Evolutionary conservation across 2,329 filamentous ascomycete species (phyloP), one percentile per base, ranked within the genome.

Genomic region (Aspergillus quadricinctus): DNA sequence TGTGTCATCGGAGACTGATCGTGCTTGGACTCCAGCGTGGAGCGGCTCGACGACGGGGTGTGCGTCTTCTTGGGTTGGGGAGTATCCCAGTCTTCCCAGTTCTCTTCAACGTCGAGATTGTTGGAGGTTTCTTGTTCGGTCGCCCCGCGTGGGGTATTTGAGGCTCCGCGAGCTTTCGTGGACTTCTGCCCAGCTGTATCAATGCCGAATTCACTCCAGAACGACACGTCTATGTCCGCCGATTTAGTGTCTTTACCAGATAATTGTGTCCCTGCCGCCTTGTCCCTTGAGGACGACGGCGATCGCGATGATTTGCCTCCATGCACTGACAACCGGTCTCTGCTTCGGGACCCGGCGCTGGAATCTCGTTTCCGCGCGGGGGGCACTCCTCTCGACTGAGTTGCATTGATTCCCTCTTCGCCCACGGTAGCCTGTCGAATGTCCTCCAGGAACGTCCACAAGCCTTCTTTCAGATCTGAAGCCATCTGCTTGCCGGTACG

Each of bases 401-500:
- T 76, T 45, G 85, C 87, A 58, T 80, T 85, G 60, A 91, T 84
- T 17, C 87, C 90, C 76, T 99, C 94, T 54, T 99, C 94, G 25
- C 94, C 94, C 6, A 99, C 92, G 0, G 94, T 96, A 14, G 93
- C 95, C 74, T 97, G 94, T 63, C 92, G 84, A 49, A 99, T 85
- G 69, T 99, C 94, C 71, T 97, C 94, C 57, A 96, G 86, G 74
- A 99, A 99, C 1, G 90, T 96, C 85, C 89, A 92, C 50, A 99
- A 77, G 1, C 94, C 93, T 52, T 94, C 85, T 70, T 88, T 90
- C 72, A 99, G 86, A 74, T 97, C 94, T 57, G 90, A 88, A 17
- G 92, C 89, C 73, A 96, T 87, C 72, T 94, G 90, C 69, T 92
- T 92, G 57, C 79, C 78, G 54, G 77, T 83, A 66, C 74, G 78